Evolutionary conservation across 192 early-diverging fungal species (phyloP), one percentile per base, ranked within the genome.

Genomic region (Mortierella hygrophila): DNA sequence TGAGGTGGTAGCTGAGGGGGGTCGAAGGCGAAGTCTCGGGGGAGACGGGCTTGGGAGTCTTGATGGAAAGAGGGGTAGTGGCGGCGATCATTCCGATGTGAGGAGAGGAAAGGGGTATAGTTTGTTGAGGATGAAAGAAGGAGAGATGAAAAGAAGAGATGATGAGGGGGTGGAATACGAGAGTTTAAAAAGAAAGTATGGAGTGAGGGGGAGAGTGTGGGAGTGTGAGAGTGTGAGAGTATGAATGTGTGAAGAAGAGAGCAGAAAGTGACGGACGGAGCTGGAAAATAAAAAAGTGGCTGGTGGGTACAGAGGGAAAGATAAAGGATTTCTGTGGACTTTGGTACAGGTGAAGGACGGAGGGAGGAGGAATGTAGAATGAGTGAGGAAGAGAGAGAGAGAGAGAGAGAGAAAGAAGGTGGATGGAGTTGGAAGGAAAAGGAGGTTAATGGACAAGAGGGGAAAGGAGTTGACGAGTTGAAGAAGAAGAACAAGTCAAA

Each of bases 11-110:
- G 74, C 83, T 68, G 47, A 88, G 83, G 68, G 83, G 26, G 60
- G 87, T 69, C 23, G 82, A 83, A 15, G 89, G 70, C 35, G 76
- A 41, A 35, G 75, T 60, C 76, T 18, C 65, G 15, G 80, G 40
- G 46, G 72, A 69, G 71, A 76, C 42, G 10, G 74, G 84, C 76
- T 86, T 86, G 47, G 84, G 84, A 2, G 84, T 86, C 68, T 86
- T 75, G 76, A 86, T 86, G 46, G 84, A 76, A 40, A 86, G 72
- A 32, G 84, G 70, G 52, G 73, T 49, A 37, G 57, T 46, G 0
- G 84, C 70, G 70, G 84, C 47, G 41, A 86, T 86, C 84, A 86
- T 86, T 68, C 38, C 71, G 57, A 41, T 10, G 26, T 26, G 68
- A 49, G 40, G 29, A 20, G 32, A 26, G 79, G 20, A 49, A 38